Evolutionary conservation across 2,329 filamentous ascomycete genomes (phyloP), one percentile per base, ranked within the genome.

Genomic region (Phymatotrichopsis omnivora): DNA sequence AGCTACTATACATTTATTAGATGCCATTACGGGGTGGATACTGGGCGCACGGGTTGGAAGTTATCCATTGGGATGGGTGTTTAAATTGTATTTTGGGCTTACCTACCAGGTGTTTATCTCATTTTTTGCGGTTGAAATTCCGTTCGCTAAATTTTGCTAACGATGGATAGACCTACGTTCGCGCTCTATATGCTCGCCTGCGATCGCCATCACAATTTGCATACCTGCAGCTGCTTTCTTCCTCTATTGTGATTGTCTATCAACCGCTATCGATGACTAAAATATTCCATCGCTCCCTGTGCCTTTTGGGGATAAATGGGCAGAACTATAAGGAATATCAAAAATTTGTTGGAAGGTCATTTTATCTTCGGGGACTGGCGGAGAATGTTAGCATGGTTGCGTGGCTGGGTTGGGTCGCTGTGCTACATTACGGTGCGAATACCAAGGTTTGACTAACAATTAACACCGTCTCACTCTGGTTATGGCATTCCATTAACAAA

Each of bases 151-250:
- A n/a, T n/a, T n/a, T n/a, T n/a, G n/a, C n/a, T n/a, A n/a, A n/a
- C n/a, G n/a, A n/a, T n/a, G n/a, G n/a, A n/a, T n/a, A n/a, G n/a
- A 81, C 77, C 4, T 82, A 81, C 62, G 78, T 82, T 10, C 75
- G 78, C 41, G 76, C 78, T 8, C 63, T 82, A 47, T 82, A 82
- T 60, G 78, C 78, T 11, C 75, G 78, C 14, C 71, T 82, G 11
- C 76, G 78, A 51, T 77, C 74, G 5, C 78, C 76, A 0, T 63
- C 67, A 29, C 76, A 81, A 62, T 82, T 82, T 63, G 68, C 80
- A 46, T 68, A 73, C 54, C 73, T 82, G 28, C 78, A 82, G 61
- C 62, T 76, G 12, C 66, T 82, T 50, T 80, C 76, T 1, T 79
- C 75, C 14, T 71, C 72, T 7, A 68, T 72, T 44, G 70, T 81